These are phyloP conservation scores for Diplodia corticola DNA, from an alignment of 2,329 filamentous ascomycete species.

Conservation along the genomic window DNA sequence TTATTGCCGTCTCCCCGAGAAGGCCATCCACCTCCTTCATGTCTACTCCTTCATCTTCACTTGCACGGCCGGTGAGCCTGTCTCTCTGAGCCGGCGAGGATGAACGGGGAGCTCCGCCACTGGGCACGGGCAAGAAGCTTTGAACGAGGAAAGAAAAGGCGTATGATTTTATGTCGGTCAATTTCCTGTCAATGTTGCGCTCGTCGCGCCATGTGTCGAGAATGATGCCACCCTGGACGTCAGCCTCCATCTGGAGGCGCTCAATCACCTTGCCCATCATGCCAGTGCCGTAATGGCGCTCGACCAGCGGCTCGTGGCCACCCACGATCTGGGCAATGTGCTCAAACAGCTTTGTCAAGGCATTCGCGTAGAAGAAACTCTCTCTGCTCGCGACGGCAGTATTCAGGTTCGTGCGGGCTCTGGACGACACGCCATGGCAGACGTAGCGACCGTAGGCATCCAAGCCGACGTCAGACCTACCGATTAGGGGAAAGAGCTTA, in stretches of 20 bases:
- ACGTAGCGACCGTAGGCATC: conserved; percentile 97
- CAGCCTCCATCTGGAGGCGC: conserved; percentile 87
- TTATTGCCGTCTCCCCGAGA: conserved; percentile 83
- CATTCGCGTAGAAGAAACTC: conserved; percentile 87
- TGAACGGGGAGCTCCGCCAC: conserved; percentile 62
- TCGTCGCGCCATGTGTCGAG: conserved; percentile 96
- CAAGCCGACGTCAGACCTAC: conserved; percentile 80
- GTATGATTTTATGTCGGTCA: conserved; percentile 96
- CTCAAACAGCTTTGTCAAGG: conserved; percentile 89
- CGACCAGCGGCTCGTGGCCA: conserved; percentile 83
- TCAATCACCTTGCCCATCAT: conserved; percentile 96
- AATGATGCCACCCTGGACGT: conserved; percentile 93
- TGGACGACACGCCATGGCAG: conserved; percentile 86
- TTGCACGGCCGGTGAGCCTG: conserved; percentile 54
- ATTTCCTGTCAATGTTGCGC: conserved; percentile 74
- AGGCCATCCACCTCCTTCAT: conserved; percentile 94
- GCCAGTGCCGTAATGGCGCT: conserved; percentile 87
- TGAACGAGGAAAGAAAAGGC: conserved; percentile 96
- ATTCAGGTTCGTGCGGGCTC: conserved; percentile 78
- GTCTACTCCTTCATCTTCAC: conserved; percentile 89
- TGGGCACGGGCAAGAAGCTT: conserved; percentile 78
- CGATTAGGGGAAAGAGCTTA: conserved; percentile 95
- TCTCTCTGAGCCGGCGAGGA: conserved; percentile 67
- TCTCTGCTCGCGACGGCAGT: conserved; percentile 67
- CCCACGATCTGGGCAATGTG: conserved; percentile 97